Base-by-base conservation (phyloP, 176 grass and related monocot species). In the Raddia guianensis region DNA sequence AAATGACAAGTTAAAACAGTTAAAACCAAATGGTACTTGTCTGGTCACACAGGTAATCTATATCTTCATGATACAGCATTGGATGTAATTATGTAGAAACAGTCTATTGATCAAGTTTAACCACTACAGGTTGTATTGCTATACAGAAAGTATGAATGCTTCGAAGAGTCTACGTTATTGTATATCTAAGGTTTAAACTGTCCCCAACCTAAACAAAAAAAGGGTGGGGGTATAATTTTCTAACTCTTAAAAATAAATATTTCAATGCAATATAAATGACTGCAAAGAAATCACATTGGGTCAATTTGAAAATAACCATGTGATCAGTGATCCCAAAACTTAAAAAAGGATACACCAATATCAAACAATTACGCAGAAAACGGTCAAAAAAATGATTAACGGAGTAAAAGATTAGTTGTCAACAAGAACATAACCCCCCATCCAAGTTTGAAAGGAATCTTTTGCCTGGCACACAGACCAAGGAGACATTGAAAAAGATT, bases 291-390 rank as follows among this genome's bases (percentile, higher is more conserved):
- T 2, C 1, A 49, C 21, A 8, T 63, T 62, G 5, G 8, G 44
- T 48, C 37, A 13, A 12, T 53, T 63, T 70, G 16, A 11, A 81
- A 46, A 59, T 21, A 13, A 50, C 3, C 54, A 12, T 33, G 57
- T 50, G 19, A 83, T 35, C 3, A 57, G 52, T 32, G 8, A 74
- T 63, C 10, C 51, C 11, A 75, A 55, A 35, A 52, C 44, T 66
- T 43, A 9, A 84, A 54, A 80, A 43, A 77, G 63, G 20, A 45
- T 14, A 76, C 12, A 75, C 37, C 66, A 75, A 48, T 19, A 6
- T 20, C 50, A 52, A 76, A 69, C 9, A 61, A 63, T 61, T 52
- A 34, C 15, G 10, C 72, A 53, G 1, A 20, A 44, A 78, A 63
- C 6, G 46, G 4, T 53, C 15, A 4, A 75, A 19, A 19, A 5